Percentiles rank a stretch among this genome's conserved stretches.
Evolutionary conservation across 192 early-diverging fungal genomes (phyloP).

Genomic region (Geranomyces michiganensis): DNA sequence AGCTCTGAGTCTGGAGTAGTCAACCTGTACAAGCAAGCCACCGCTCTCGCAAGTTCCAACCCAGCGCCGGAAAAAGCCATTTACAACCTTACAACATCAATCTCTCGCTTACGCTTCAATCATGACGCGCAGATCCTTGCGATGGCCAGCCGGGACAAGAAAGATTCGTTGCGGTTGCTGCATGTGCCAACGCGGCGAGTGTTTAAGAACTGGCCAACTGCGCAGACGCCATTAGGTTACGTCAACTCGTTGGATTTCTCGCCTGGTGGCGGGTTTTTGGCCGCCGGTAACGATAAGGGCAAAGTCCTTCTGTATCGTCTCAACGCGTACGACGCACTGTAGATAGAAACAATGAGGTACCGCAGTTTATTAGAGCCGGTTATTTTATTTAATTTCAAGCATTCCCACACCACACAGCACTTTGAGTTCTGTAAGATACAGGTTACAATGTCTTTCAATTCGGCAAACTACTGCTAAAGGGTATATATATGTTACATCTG

Average conservation of each 20-base stretch:
- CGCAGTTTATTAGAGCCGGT: too few species aligned
- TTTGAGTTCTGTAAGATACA: too few species aligned
- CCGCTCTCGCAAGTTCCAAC: slow-evolving; percentile 49
- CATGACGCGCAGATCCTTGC: slow-evolving; percentile 83
- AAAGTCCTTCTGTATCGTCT: slow-evolving; percentile 85
- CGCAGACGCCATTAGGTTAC: slow-evolving; percentile 76
- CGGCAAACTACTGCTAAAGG: too few species aligned
- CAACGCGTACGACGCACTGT: slow-evolving; percentile 44
- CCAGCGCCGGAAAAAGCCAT: slow-evolving; percentile 77
- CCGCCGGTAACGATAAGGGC: slow-evolving; percentile 89
- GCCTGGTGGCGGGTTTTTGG: slow-evolving; percentile 88
- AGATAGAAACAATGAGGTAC: neutral
- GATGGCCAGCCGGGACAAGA: slow-evolving; percentile 71
- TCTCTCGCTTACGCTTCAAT: slow-evolving; percentile 77
- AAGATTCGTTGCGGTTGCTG: slow-evolving; percentile 79
- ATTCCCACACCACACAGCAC: too few species aligned
- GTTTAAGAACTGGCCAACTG: slow-evolving; percentile 95
- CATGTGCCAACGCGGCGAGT: slow-evolving; percentile 81
- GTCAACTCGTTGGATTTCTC: slow-evolving; percentile 82
- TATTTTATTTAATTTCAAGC: too few species aligned
- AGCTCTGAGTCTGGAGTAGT: slow-evolving; percentile 81
- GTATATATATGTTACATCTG: too few species aligned
- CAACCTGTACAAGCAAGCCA: slow-evolving; percentile 74
- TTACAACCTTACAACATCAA: slow-evolving; percentile 82
- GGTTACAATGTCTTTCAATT: too few species aligned